phyloP scores from a whole-genome alignment of 192 early-diverging fungal species.

The Umbelopsis vinacea region DNA sequence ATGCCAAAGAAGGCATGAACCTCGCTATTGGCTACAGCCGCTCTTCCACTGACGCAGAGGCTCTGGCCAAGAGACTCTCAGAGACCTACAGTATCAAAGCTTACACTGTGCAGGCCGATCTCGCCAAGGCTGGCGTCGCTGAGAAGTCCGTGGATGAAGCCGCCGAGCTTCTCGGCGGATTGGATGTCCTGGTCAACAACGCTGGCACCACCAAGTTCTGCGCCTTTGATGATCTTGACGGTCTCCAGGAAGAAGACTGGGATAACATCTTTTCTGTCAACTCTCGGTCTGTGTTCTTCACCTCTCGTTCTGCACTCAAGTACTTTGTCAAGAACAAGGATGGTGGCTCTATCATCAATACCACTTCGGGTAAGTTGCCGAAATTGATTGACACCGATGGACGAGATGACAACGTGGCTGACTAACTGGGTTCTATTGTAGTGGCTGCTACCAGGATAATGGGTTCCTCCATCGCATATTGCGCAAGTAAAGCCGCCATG shows the following conservation, averaged over 20 bases:
- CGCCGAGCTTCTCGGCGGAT: neutral
- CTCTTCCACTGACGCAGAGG: conserved; percentile 18
- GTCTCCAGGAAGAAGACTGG: conserved; percentile 24
- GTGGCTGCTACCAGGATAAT: conserved; percentile 9
- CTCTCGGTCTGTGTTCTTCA: conserved; percentile 21
- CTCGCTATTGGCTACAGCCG: conserved; percentile 25
- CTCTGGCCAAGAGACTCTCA: neutral
- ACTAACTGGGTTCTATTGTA: neutral
- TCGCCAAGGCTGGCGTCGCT: neutral
- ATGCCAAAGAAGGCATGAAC: conserved; percentile 30
- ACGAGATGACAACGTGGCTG: no score
- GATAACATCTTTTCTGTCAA: conserved; percentile 23
- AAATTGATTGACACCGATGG: no score
- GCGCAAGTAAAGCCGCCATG: conserved; percentile 26
- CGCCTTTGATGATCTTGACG: conserved; percentile 14
- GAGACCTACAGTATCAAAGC: conserved; percentile 13
- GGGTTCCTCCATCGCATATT: conserved; percentile 26
- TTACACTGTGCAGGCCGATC: conserved; percentile 15
- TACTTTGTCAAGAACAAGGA: conserved; percentile 25
- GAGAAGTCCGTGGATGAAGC: conserved; percentile 36
- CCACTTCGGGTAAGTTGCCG: conserved; percentile 15
- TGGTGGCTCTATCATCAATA: conserved; percentile 26
- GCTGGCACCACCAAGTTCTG: conserved; percentile 26
- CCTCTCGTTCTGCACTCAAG: conserved; percentile 20
- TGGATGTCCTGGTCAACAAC: conserved; percentile 31